phyloP scores from a whole-genome alignment of 2,329 filamentous ascomycete species.

The Neonectria hederae region DNA sequence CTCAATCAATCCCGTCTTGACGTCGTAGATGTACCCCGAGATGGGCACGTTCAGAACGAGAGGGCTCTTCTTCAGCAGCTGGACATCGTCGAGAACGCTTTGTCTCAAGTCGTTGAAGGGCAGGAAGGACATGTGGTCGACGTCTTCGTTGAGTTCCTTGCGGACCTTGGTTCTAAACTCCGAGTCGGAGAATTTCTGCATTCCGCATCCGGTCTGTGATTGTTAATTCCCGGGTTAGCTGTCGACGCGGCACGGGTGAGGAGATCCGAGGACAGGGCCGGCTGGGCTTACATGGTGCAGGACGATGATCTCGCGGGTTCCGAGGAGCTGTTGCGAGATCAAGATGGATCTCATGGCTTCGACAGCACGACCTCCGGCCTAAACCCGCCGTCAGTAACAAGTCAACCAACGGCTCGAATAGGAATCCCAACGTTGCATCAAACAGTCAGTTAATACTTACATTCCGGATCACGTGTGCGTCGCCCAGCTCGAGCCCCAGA shows the following conservation, averaged over 20 bases:
- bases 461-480: conserved; percentile 83
- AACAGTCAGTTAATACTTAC: conserved; percentile 42
- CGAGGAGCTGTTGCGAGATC: conserved; percentile 82
- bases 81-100: conserved; percentile 73
- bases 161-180: conserved; percentile 65
- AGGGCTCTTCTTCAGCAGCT: conserved; percentile 66
- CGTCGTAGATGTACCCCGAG: conserved; percentile 81
- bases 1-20: conserved; percentile 71
- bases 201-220: conserved; percentile 57
- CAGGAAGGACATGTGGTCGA: conserved; percentile 68
- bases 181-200: conserved; percentile 73
- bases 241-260: background rate
- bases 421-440: conserved; percentile 2
- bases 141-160: conserved; percentile 65
- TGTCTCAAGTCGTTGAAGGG: conserved; percentile 71
- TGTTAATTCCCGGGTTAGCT: background rate
- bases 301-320: conserved; percentile 77
- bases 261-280: conserved; percentile 7
- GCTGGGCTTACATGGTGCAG: conserved; percentile 67
- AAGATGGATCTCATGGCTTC: conserved; percentile 79
- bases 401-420: background rate
- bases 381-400: conserved; percentile 9
- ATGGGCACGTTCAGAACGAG: conserved; percentile 70
- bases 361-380: conserved; percentile 67
- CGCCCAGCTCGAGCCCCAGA: conserved; percentile 71